phyloP scores from a whole-genome alignment of 345 rosid genomes.

The Populus pruinosa region DNA sequence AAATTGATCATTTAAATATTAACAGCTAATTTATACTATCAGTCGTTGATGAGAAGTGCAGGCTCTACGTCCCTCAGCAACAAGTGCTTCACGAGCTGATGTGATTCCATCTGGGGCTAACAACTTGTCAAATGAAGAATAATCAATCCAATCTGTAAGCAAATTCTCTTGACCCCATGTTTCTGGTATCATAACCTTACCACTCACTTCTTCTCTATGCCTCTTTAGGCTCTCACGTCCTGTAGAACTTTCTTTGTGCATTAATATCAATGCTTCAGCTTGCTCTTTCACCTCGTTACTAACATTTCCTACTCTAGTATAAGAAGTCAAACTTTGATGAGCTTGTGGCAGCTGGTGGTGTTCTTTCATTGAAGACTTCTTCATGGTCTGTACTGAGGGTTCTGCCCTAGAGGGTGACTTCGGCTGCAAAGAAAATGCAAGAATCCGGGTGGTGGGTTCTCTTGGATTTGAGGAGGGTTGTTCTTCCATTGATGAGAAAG shows the following conservation, averaged over 20 bases:
- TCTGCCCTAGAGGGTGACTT: neutral
- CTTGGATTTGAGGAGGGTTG: slow-evolving; percentile 14
- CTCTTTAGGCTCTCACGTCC: slow-evolving; percentile 69
- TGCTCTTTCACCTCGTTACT: neutral
- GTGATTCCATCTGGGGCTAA: slow-evolving; percentile 43
- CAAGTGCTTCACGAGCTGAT: slow-evolving; percentile 73
- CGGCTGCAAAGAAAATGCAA: neutral
- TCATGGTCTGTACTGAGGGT: neutral
- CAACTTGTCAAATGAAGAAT: slow-evolving; percentile 61
- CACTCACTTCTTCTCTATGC: slow-evolving; percentile 53
- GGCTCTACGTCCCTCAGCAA: slow-evolving; percentile 50
- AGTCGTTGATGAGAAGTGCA: slow-evolving; percentile 28
- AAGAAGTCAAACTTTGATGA: neutral
- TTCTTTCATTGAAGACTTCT: neutral
- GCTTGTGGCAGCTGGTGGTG: neutral
- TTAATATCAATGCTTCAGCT: slow-evolving; percentile 11
- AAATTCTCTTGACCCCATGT: slow-evolving; percentile 87
- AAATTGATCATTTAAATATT: neutral
- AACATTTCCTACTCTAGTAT: neutral
- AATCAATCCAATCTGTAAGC: slow-evolving; percentile 75
- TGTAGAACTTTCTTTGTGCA: too few species aligned
- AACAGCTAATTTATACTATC: slow-evolving; percentile 44
- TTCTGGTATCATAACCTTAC: slow-evolving; percentile 83
- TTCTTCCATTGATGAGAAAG: slow-evolving; percentile 9
- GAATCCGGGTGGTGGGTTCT: slow-evolving; percentile 4